Evolutionary conservation across 2,329 filamentous ascomycete species (phyloP).

Genomic region (Trichoderma sp.): DNA sequence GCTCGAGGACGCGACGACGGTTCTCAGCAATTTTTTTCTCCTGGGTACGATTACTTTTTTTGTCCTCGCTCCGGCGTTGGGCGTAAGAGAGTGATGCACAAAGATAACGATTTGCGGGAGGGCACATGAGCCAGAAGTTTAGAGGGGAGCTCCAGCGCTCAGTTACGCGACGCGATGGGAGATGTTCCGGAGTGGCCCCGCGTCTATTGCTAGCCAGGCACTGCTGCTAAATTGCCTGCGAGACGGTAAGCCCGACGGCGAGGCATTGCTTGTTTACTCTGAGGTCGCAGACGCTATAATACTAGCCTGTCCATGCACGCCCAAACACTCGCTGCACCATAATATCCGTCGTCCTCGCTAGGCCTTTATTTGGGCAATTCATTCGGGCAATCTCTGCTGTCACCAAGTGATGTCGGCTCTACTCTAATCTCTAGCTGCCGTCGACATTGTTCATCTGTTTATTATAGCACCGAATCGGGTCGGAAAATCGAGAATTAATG

Average conservation of each 20-base stretch:
- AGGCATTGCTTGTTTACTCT: not conserved
- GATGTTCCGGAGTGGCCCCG: constrained; percentile 23
- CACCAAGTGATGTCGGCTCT: not conserved
- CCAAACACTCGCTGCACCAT: not conserved
- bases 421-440: not conserved
- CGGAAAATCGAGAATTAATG: not conserved
- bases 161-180: constrained; percentile 23
- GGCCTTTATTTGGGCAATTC: not conserved
- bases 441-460: not conserved
- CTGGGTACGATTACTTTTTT: not conserved
- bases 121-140: constrained; percentile 14
- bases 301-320: not conserved
- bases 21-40: constrained; percentile 9
- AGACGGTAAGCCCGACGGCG: not conserved
- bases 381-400: not conserved
- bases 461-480: too few relatives aligned
- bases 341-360: not conserved
- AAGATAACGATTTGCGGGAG: constrained; percentile 14
- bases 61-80: not conserved
- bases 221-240: not conserved
- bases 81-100: constrained; percentile 21
- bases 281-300: not conserved
- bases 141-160: constrained; percentile 24
- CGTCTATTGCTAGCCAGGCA: not conserved
- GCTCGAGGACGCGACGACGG: constrained; percentile 12